Percentiles rank a stretch among this genome's conserved stretches.
Evolutionary conservation across 1,139 yeast species (phyloP).

Genomic region (Saccharomycopsis hybrid): DNA sequence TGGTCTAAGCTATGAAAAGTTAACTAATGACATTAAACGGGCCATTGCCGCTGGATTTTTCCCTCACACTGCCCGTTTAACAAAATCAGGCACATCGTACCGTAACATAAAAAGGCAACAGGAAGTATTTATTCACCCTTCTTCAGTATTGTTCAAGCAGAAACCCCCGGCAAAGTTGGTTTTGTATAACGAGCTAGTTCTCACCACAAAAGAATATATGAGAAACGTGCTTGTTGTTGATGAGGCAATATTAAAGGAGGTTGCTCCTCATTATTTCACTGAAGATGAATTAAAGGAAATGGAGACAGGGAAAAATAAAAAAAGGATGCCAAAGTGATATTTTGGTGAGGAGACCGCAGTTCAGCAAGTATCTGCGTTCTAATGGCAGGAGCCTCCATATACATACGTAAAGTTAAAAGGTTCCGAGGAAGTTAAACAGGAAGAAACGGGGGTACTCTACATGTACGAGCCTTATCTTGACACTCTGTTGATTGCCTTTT

Average conservation of each 20-base stretch:
- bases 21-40: constrained; percentile 45
- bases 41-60: constrained; percentile 80
- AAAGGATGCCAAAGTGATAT: background rate
- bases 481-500: too few species aligned
- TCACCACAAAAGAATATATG: constrained; percentile 86
- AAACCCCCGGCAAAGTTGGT: constrained; percentile 69
- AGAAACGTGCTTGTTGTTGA: constrained; percentile 73
- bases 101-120: constrained; percentile 55
- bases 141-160: constrained; percentile 53
- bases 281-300: constrained; percentile 22
- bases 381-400: too few species aligned
- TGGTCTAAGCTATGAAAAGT: constrained; percentile 24
- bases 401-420: too few species aligned
- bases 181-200: constrained; percentile 76
- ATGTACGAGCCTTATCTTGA: too few species aligned
- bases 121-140: constrained; percentile 76
- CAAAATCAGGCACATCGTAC: constrained; percentile 68
- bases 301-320: background rate
- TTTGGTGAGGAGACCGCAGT: too few species aligned
- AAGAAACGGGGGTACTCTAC: too few species aligned
- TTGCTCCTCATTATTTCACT: constrained; percentile 55
- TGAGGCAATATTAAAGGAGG: constrained; percentile 52
- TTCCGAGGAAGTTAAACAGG: too few species aligned
- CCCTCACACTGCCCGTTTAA: constrained; percentile 65
- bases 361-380: too few species aligned